These are phyloP conservation scores for Sanguinoderma infundibulare DNA, from an alignment of 1,284 basidiomycete genomes.

Conservation along the genomic window DNA sequence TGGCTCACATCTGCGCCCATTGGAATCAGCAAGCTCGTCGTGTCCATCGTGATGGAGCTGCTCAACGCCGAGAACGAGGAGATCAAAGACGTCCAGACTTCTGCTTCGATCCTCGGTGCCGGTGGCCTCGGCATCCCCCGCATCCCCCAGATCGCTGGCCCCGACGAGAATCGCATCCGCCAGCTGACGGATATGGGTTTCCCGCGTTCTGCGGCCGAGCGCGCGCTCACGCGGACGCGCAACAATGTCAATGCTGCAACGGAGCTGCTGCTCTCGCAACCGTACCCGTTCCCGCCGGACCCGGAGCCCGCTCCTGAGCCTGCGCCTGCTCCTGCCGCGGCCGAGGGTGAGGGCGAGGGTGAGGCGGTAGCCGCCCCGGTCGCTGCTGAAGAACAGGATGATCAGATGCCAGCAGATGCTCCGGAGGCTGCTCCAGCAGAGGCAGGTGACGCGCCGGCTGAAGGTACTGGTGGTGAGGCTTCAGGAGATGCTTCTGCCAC, in stretches of 20 bases:
- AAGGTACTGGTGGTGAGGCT: neutral
- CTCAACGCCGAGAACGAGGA: constrained; percentile 85
- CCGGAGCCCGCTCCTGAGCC: constrained; percentile 44
- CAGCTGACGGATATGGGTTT: constrained; percentile 98
- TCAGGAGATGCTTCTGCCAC: neutral
- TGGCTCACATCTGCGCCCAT: constrained; percentile 85
- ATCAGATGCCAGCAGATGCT: constrained; percentile 20
- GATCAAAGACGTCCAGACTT: constrained; percentile 41
- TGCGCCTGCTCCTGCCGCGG: constrained; percentile 30
- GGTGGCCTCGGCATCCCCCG: constrained; percentile 41
- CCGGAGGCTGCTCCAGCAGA: constrained; percentile 18
- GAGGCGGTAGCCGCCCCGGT: constrained; percentile 23
- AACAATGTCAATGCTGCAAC: constrained; percentile 93
- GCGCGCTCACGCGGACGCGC: constrained; percentile 81
- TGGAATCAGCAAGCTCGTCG: constrained; percentile 73
- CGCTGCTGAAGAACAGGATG: constrained; percentile 22
- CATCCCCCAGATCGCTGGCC: constrained; percentile 46
- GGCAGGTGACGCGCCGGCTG: neutral
- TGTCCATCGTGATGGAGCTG: constrained; percentile 83
- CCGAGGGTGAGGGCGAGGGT: constrained; percentile 20
- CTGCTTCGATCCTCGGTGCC: constrained; percentile 20
- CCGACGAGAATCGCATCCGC: constrained; percentile 78
- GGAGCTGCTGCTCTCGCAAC: constrained; percentile 85
- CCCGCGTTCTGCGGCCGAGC: constrained; percentile 81
- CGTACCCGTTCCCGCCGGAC: constrained; percentile 77